These are phyloP conservation scores for Pinus albicaulis DNA, from an alignment of 75 land plant genomes.

Conservation along the genomic window DNA sequence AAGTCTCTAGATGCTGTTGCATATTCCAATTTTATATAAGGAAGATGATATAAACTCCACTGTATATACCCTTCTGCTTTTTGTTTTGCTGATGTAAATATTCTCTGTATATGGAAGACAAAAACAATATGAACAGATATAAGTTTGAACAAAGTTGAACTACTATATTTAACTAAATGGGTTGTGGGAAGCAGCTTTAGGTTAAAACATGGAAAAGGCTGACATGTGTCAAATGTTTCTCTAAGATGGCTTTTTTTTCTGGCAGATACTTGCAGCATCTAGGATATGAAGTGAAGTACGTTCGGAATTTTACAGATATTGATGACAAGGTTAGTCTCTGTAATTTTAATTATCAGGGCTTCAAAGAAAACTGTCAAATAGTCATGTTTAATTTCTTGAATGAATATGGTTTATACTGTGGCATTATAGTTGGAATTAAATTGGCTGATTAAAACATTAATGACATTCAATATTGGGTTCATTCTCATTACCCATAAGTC, in stretches of 20 bases:
- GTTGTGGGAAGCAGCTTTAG: constrained; percentile 2
- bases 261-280: constrained; percentile 64
- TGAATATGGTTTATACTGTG: not conserved
- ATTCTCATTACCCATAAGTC: not conserved
- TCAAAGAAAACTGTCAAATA: not conserved
- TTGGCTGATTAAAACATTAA: not conserved
- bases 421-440: not conserved
- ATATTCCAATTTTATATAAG: no score
- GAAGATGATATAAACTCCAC: no score
- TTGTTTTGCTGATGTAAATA: no score
- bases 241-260: constrained; percentile 13
- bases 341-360: not conserved
- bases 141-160: not conserved
- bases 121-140: not conserved
- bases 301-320: constrained; percentile 85
- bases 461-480: not conserved
- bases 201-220: not conserved
- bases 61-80: no score
- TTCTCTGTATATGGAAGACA: no score
- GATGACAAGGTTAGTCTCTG: constrained; percentile 71
- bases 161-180: constrained; percentile 1
- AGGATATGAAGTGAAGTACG: constrained; percentile 76
- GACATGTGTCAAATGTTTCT: not conserved
- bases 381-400: not conserved
- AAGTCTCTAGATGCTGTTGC: no score